Conservation (phyloP, 116 monocot species). For the Trichopus zeylanicus region DNA sequence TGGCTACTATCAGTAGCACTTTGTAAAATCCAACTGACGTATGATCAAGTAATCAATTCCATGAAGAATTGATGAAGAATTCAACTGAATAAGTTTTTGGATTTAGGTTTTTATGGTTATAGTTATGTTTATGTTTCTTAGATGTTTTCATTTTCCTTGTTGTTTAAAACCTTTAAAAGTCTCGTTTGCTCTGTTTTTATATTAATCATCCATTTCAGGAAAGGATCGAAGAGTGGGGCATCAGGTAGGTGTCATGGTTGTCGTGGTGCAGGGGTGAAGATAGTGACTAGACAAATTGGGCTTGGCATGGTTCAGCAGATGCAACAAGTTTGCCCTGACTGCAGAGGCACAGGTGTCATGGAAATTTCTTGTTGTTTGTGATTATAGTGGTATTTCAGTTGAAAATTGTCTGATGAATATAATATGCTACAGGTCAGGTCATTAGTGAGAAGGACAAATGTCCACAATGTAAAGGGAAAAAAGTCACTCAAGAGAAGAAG, state of each 20-base stretch:
- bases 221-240: constrained; percentile 67
- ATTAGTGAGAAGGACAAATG: constrained; percentile 81
- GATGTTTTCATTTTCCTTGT: too few relatives aligned
- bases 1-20: too few relatives aligned
- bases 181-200: not conserved
- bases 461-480: constrained; percentile 58
- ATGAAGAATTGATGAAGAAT: too few relatives aligned
- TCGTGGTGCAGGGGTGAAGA: constrained; percentile 53
- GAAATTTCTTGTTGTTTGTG: not conserved
- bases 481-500: constrained; percentile 74
- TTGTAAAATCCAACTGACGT: too few relatives aligned
- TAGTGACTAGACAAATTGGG: constrained; percentile 55
- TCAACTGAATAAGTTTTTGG: too few relatives aligned
- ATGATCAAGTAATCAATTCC: too few relatives aligned
- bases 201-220: constrained; percentile 27
- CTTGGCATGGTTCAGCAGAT: constrained; percentile 73
- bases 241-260: constrained; percentile 59
- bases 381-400: constrained; percentile 1
- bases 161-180: too few relatives aligned
- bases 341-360: constrained; percentile 65
- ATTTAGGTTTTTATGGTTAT: too few relatives aligned
- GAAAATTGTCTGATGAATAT: not conserved
- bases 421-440: constrained; percentile 44
- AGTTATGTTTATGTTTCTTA: too few relatives aligned
- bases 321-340: constrained; percentile 68